A percentile compares a stretch with the other conserved stretches of the same genome.
These are phyloP conservation scores for Fusarium musae DNA, from an alignment of 2,329 filamentous ascomycete genomes.

Conservation along the genomic window DNA sequence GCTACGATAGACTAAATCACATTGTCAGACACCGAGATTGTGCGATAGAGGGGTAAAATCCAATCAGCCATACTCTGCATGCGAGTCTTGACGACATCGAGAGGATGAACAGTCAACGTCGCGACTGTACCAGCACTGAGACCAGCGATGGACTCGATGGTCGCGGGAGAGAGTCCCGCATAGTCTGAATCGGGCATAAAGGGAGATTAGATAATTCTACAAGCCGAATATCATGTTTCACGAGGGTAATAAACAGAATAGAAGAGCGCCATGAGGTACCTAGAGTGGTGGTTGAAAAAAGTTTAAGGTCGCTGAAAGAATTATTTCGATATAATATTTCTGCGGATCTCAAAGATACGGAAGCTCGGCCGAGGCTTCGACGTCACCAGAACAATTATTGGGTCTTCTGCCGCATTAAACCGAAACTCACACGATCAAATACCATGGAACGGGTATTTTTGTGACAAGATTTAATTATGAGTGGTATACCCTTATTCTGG, in stretches of 20 bases:
- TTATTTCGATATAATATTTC: slow-evolving; percentile 28
- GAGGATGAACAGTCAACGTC: slow-evolving; percentile 88
- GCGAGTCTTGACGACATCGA: slow-evolving; percentile 96
- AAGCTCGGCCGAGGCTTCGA: slow-evolving; percentile 30
- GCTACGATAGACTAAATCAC: slow-evolving; percentile 61
- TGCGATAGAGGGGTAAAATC: neutral
- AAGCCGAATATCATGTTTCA: slow-evolving; percentile 43
- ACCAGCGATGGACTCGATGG: slow-evolving; percentile 89
- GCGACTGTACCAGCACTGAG: slow-evolving; percentile 88
- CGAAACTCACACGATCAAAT: neutral
- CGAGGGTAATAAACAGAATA: neutral
- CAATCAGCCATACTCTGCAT: slow-evolving; percentile 76
- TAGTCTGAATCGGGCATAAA: slow-evolving; percentile 61
- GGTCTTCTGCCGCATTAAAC: slow-evolving; percentile 22
- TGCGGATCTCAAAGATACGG: slow-evolving; percentile 25
- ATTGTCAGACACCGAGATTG: neutral
- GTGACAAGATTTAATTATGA: slow-evolving; percentile 35
- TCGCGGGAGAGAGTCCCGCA: slow-evolving; percentile 76
- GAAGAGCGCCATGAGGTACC: neutral
- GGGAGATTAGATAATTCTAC: neutral
- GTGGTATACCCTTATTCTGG: slow-evolving; percentile 31
- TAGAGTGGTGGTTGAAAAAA: neutral
- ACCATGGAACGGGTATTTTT: neutral
- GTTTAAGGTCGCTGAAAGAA: slow-evolving; percentile 11
- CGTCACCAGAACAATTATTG: slow-evolving; percentile 26